A percentile compares a stretch with the other conserved stretches of the same genome.
phyloP scores from a whole-genome alignment of 371 early-diverging fungal genomes.

The Mortierella sp. region DNA sequence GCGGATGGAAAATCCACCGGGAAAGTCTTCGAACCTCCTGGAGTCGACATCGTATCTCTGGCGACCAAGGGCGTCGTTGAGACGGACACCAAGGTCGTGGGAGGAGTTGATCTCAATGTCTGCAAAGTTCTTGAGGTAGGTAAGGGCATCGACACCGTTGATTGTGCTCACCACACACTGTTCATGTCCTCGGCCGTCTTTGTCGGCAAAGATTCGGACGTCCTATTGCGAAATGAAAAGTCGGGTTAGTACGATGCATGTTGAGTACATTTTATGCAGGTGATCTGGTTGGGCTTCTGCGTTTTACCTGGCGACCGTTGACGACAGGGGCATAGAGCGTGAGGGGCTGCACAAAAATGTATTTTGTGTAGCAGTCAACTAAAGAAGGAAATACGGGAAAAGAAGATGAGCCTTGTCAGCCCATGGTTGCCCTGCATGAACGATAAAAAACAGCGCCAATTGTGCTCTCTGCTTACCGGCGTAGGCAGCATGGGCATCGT shows the following conservation, averaged over 20 bases:
- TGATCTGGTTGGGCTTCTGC: too few species aligned
- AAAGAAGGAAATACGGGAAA: not conserved
- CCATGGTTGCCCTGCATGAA: not conserved
- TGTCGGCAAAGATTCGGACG: constrained; percentile 18
- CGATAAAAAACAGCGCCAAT: not conserved
- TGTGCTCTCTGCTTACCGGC: not conserved
- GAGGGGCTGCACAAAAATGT: constrained; percentile 11
- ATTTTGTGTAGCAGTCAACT: constrained; percentile 17
- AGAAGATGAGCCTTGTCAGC: not conserved
- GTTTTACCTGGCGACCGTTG: constrained; percentile 5
- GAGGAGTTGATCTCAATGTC: constrained; percentile 16
- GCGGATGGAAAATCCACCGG: constrained; percentile 22
- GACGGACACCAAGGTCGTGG: constrained; percentile 41
- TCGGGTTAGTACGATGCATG: too few species aligned
- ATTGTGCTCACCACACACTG: constrained; percentile 39
- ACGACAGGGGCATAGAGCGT: constrained; percentile 25
- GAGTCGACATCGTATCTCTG: constrained; percentile 11
- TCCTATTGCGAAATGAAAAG: not conserved
- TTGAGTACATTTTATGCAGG: too few species aligned
- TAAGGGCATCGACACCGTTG: constrained; percentile 15
- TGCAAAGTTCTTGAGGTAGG: constrained; percentile 21
- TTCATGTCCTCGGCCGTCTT: not conserved
- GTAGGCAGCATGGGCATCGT: constrained; percentile 15
- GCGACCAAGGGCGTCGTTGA: constrained; percentile 12
- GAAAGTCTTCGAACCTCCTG: not conserved